A percentile compares a stretch with the other conserved stretches of the same genome.
These are phyloP conservation scores for Citrullus mucosospermus DNA, from an alignment of 306 rosid species.

Conservation along the genomic window DNA sequence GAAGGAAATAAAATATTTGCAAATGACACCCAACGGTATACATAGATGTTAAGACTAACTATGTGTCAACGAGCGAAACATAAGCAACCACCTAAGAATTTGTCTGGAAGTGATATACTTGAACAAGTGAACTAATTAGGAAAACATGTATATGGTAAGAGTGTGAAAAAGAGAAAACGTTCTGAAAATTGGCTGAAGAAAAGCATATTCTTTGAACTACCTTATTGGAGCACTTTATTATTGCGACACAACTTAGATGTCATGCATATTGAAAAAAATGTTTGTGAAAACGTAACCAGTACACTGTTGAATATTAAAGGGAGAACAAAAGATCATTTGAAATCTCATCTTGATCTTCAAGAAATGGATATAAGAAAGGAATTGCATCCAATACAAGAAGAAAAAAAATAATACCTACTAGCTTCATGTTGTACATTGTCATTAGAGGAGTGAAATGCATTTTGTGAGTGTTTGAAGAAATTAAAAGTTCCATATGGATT, in stretches of 20 bases:
- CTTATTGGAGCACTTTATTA: background rate
- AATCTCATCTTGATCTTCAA: background rate
- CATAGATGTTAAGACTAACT: no score
- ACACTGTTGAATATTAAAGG: background rate
- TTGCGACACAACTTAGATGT: background rate
- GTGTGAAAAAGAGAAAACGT: background rate
- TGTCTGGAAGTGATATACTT: no score
- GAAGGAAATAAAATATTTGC: no score
- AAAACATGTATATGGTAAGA: no score
- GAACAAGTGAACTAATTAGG: no score
- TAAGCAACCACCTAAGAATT: no score
- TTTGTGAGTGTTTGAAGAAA: background rate
- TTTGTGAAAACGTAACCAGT: background rate
- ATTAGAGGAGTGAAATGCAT: background rate
- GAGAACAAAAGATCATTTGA: background rate
- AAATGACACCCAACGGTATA: no score
- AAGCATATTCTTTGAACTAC: background rate
- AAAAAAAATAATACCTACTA: background rate
- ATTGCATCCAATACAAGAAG: background rate
- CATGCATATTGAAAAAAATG: background rate
- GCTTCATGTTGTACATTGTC: background rate
- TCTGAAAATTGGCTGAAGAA: background rate
- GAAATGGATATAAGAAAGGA: background rate
- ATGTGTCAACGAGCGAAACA: no score
- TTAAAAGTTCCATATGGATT: background rate